Evolutionary conservation across 345 rosid genomes (phyloP).

Genomic region (Fremontodendron californicum): DNA sequence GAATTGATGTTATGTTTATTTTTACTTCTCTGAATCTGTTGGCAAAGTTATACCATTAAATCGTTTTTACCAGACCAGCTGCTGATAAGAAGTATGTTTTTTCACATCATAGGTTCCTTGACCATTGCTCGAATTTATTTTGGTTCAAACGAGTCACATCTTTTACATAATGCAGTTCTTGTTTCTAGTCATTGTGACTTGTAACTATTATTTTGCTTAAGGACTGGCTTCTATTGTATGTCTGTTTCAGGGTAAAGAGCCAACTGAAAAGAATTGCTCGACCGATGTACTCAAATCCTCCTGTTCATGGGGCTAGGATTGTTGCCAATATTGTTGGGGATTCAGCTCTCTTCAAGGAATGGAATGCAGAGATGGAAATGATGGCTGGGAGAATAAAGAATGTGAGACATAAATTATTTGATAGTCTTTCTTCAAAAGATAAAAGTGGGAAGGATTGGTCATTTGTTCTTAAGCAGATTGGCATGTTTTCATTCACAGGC

Average conservation of each 20-base stretch:
- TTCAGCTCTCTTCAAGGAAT: slow-evolving; percentile 73
- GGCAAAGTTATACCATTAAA: not conserved
- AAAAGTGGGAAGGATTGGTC: slow-evolving; percentile 96
- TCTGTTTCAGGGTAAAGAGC: slow-evolving; percentile 81
- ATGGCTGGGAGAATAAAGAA: slow-evolving; percentile 96
- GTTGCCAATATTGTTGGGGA: slow-evolving; percentile 90
- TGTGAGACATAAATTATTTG: slow-evolving; percentile 70
- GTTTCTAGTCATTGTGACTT: not conserved
- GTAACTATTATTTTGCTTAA: not conserved
- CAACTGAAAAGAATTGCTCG: slow-evolving; percentile 93
- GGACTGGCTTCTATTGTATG: not conserved
- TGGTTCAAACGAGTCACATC: not conserved
- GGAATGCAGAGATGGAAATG: slow-evolving; percentile 96
- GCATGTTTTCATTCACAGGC: slow-evolving; percentile 99
- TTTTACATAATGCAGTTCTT: not conserved
- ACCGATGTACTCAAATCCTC: slow-evolving; percentile 98
- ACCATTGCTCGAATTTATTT: not conserved
- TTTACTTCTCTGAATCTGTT: not conserved
- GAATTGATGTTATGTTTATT: not conserved
- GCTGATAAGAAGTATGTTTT: not conserved
- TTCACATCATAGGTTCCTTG: not conserved
- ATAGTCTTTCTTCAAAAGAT: slow-evolving; percentile 71
- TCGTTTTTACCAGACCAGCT: no score
- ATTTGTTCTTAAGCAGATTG: slow-evolving; percentile 82
- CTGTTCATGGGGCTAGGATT: slow-evolving; percentile 89